Percentiles rank a stretch among this genome's conserved stretches.
Conservation (phyloP, 2,329 filamentous ascomycete genomes). For the Diplodia mutila region DNA sequence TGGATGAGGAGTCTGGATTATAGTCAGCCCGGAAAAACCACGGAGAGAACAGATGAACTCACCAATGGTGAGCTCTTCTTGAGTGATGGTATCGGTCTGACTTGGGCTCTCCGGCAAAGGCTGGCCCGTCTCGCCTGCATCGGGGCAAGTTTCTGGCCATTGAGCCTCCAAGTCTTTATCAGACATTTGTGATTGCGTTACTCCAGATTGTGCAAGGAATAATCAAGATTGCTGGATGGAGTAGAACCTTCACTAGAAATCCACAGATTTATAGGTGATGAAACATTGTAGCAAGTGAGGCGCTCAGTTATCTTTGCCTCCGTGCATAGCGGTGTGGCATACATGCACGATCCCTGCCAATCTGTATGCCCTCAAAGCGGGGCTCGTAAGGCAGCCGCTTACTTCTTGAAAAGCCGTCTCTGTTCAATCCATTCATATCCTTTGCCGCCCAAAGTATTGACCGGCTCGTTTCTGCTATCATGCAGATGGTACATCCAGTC, state of each 20-base stretch:
- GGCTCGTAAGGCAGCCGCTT: neutral
- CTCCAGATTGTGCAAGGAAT: neutral
- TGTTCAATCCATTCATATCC: neutral
- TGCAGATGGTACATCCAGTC: neutral
- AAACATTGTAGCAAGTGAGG: neutral
- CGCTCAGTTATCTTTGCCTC: neutral
- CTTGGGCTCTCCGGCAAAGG: neutral
- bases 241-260: accelerated
- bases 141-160: neutral
- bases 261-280: neutral
- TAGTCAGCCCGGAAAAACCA: neutral
- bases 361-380: neutral
- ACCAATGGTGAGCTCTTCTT: neutral
- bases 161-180: neutral
- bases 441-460: neutral
- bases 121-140: neutral
- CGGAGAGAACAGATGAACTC: neutral
- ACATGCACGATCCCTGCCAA: neutral
- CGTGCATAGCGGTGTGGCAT: too few species aligned
- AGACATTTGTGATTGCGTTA: neutral
- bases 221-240: neutral
- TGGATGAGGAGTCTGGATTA: neutral
- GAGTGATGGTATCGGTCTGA: neutral
- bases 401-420: neutral
- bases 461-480: neutral